A percentile compares a stretch with the other conserved stretches of the same genome.
phyloP scores from a whole-genome alignment of 345 rosid genomes.

The Aegle marmelos region DNA sequence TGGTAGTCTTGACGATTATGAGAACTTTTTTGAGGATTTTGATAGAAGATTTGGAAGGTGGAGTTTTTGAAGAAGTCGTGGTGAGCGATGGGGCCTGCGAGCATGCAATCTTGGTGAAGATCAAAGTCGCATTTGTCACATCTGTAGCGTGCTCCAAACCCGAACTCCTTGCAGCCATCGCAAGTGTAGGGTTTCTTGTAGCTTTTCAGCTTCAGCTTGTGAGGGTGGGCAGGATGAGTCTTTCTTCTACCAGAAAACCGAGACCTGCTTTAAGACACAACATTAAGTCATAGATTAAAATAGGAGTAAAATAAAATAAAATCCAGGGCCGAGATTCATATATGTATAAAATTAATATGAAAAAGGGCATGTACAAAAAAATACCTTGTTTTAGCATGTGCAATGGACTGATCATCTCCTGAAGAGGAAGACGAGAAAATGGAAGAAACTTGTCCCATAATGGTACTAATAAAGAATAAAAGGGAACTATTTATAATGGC shows the following conservation, averaged over 20 bases:
- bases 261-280: neutral
- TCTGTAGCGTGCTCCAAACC: conserved; percentile 1
- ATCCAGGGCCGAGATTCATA: too few species aligned
- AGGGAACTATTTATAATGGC: neutral
- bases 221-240: conserved; percentile 5
- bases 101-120: conserved; percentile 8
- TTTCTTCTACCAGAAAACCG: neutral
- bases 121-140: conserved; percentile 10
- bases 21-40: neutral
- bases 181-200: conserved; percentile 6
- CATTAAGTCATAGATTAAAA: neutral
- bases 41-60: neutral
- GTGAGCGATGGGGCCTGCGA: neutral
- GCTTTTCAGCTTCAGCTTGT: neutral
- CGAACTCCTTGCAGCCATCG: conserved; percentile 16
- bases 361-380: neutral
- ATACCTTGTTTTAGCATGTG: neutral
- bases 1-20: neutral
- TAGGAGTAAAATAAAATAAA: too few species aligned
- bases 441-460: too few species aligned
- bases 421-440: too few species aligned
- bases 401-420: neutral
- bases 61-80: conserved; percentile 8
- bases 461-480: too few species aligned
- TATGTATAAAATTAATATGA: too few species aligned